Evolutionary conservation across 306 rosid species (phyloP).

Genomic region (Erythrophleum fordii): DNA sequence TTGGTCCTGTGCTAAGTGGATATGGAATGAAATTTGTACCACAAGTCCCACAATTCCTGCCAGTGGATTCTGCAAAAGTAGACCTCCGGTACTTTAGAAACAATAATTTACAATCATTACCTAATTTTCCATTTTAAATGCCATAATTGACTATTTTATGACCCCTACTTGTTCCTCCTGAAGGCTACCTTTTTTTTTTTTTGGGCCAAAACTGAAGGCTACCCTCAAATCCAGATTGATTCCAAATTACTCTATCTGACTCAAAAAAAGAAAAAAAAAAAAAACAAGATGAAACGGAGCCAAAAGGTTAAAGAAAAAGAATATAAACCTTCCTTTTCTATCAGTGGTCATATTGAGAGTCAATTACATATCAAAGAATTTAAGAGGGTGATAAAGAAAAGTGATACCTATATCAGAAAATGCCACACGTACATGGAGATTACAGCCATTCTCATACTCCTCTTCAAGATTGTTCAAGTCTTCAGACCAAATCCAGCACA

Average conservation of each 20-base stretch:
- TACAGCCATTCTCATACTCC: conserved; percentile 60
- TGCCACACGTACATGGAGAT: conserved; percentile 65
- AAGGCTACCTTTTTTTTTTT: background rate
- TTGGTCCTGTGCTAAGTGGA: conserved; percentile 72
- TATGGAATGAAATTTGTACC: conserved; percentile 80
- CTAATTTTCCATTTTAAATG: background rate
- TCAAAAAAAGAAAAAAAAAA: background rate
- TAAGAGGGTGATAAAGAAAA: conserved; percentile 25
- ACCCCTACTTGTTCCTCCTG: background rate
- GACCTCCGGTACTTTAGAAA: conserved; percentile 29
- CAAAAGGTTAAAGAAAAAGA: background rate
- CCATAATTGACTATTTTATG: background rate
- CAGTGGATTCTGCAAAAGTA: conserved; percentile 57
- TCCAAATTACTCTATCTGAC: background rate
- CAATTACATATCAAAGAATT: background rate
- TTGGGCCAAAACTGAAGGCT: no score
- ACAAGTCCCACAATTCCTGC: conserved; percentile 65
- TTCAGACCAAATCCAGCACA: conserved; percentile 79
- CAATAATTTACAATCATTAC: conserved; percentile 8
- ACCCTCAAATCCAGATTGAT: background rate
- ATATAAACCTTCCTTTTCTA: background rate
- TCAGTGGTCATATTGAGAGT: conserved; percentile 1
- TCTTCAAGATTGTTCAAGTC: conserved; percentile 81
- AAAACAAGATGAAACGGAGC: background rate
- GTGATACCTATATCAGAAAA: conserved; percentile 67